Percentiles rank a stretch among this genome's conserved stretches.
Conservation (phyloP, 306 rosid species). For the Quercus dentata region DNA sequence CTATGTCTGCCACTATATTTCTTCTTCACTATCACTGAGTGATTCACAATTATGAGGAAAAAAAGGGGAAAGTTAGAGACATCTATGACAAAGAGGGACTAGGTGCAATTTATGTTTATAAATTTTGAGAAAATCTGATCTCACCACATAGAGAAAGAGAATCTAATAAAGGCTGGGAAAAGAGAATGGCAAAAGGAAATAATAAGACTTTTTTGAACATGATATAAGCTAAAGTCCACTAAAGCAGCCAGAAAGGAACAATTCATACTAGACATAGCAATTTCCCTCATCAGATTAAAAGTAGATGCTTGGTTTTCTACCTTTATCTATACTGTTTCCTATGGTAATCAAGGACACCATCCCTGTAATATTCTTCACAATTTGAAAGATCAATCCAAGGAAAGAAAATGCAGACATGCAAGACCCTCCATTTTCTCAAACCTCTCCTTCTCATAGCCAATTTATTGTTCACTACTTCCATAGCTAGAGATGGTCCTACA, state of each 20-base stretch:
- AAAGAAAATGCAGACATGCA: slow-evolving; percentile 36
- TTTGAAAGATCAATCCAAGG: background rate
- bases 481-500: slow-evolving; percentile 23
- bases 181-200: too few species aligned
- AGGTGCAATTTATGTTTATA: background rate
- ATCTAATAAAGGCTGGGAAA: too few species aligned
- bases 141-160: background rate
- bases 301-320: background rate
- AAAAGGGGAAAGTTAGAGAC: background rate
- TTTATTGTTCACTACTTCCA: slow-evolving; percentile 35
- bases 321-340: background rate
- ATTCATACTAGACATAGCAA: background rate
- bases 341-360: background rate
- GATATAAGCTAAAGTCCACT: too few species aligned
- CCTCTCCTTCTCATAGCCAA: slow-evolving; percentile 31
- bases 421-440: slow-evolving; percentile 32
- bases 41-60: background rate
- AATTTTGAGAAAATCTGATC: background rate
- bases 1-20: slow-evolving; percentile 19
- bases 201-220: too few species aligned
- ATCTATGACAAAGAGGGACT: background rate
- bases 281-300: background rate
- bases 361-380: background rate
- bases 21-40: background rate
- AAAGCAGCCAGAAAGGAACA: too few species aligned